phyloP scores from a whole-genome alignment of 768 basidiomycete species.

The Lentinula raphanica region DNA sequence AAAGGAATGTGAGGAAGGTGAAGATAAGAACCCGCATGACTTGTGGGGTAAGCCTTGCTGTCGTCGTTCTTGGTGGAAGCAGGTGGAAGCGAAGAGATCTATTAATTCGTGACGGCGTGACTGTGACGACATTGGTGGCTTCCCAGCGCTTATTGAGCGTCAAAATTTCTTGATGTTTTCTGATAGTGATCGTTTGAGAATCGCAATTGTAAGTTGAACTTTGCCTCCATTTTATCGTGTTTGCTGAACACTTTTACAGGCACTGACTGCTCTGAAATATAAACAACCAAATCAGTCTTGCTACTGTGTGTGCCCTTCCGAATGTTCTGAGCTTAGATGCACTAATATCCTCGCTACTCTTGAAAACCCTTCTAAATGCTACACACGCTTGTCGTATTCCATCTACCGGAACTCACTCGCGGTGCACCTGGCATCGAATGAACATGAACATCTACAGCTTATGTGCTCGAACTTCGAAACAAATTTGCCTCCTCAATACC shows the following conservation, averaged over 20 bases:
- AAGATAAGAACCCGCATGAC: slow-evolving; percentile 1
- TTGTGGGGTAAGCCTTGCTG: background rate
- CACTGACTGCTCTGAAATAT: slow-evolving; percentile 38
- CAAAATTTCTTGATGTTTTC: slow-evolving; percentile 6
- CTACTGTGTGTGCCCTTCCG: slow-evolving; percentile 26
- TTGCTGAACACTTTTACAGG: slow-evolving; percentile 25
- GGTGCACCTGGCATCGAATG: too few species aligned
- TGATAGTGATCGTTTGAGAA: slow-evolving; percentile 31
- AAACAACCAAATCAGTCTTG: slow-evolving; percentile 38
- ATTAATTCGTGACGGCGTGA: background rate
- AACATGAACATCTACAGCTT: slow-evolving; percentile 25
- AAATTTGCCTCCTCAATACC: slow-evolving; percentile 25
- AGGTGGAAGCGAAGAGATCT: background rate
- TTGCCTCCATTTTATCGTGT: background rate
- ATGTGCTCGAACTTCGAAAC: slow-evolving; percentile 36
- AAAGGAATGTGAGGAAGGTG: background rate
- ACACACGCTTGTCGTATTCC: too few species aligned
- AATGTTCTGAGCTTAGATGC: too few species aligned
- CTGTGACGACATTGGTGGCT: slow-evolving; percentile 1
- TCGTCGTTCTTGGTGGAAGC: background rate
- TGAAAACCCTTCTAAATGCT: too few species aligned
- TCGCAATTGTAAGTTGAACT: slow-evolving; percentile 30
- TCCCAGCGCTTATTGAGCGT: slow-evolving; percentile 3
- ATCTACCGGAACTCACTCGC: too few species aligned
- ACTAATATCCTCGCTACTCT: too few species aligned